Conservation (phyloP, 2,329 filamentous ascomycete genomes). For the Graphilbum sp. region DNA sequence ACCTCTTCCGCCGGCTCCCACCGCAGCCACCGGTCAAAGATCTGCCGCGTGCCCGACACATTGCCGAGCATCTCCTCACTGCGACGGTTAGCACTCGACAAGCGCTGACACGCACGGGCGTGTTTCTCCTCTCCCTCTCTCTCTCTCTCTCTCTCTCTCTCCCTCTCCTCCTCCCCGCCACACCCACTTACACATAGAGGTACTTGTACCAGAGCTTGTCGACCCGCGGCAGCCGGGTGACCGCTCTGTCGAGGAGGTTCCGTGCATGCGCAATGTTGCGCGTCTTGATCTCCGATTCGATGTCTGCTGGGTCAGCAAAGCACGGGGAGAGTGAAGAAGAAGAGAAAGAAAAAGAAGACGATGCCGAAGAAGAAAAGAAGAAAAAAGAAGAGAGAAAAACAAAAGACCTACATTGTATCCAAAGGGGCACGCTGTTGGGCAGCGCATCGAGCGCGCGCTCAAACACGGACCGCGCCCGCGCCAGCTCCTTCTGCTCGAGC, state of each 20-base stretch:
- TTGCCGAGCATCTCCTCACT: constrained; percentile 91
- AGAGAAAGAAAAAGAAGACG: not conserved
- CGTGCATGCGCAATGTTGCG: constrained; percentile 93
- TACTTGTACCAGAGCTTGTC: constrained; percentile 99
- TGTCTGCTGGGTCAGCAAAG: constrained; percentile 27
- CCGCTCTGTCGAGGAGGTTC: constrained; percentile 87
- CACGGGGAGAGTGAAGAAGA: too few relatives aligned
- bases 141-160: too few relatives aligned
- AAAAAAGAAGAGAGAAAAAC: too few relatives aligned
- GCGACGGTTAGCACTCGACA: constrained; percentile 27
- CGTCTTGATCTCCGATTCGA: constrained; percentile 91
- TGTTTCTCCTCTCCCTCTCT: too few relatives aligned
- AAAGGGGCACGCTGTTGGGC: constrained; percentile 69
- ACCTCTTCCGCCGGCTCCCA: constrained; percentile 96
- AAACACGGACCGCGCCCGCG: constrained; percentile 80
- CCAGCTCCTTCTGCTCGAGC: constrained; percentile 93
- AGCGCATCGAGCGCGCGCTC: constrained; percentile 89
- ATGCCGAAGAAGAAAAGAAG: not conserved
- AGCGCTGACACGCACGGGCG: too few relatives aligned
- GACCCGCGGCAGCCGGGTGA: constrained; percentile 75
- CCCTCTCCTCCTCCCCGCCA: too few relatives aligned
- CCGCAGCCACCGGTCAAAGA: constrained; percentile 96
- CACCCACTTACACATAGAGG: constrained; percentile 32
- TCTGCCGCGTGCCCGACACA: constrained; percentile 75
- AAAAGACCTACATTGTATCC: constrained; percentile 46